These are phyloP conservation scores for Breviolum minutum DNA, from an alignment of 73 alveolate genomes.

Conservation along the genomic window DNA sequence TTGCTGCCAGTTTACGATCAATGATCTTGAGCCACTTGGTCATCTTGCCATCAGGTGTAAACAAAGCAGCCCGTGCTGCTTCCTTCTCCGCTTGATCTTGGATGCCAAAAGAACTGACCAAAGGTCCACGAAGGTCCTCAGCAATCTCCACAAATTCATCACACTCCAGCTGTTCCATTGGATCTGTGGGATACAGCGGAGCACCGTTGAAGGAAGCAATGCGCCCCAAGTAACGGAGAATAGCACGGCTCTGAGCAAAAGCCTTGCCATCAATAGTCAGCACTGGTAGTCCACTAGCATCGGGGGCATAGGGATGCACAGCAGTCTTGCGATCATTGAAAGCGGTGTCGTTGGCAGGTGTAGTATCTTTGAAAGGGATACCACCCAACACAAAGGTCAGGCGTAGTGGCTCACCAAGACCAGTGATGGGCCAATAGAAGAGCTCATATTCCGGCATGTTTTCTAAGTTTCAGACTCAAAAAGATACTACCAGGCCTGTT, in stretches of 20 bases:
- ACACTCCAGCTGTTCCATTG: conserved; percentile 75
- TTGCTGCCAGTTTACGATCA: conserved; percentile 35
- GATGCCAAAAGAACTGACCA: conserved; percentile 10
- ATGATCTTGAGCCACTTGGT: conserved; percentile 60
- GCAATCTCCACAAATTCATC: conserved; percentile 60
- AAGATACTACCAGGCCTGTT: background rate
- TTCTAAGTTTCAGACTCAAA: background rate
- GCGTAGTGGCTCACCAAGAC: conserved; percentile 77
- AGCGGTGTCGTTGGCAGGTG: conserved; percentile 30
- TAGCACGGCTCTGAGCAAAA: conserved; percentile 83
- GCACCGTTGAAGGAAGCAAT: conserved; percentile 23
- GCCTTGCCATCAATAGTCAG: conserved; percentile 81
- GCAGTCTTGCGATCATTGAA: conserved; percentile 69
- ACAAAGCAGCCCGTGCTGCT: conserved; percentile 58
- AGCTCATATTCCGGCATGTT: conserved; percentile 88
- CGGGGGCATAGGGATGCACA: conserved; percentile 57
- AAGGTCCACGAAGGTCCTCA: conserved; percentile 51
- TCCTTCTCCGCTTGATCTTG: conserved; percentile 62
- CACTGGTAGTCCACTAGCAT: conserved; percentile 57
- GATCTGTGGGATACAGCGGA: conserved; percentile 52
- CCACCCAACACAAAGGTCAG: conserved; percentile 50
- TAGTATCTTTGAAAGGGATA: conserved; percentile 79
- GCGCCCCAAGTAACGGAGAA: conserved; percentile 83
- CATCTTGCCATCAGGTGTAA: conserved; percentile 30
- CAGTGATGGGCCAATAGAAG: conserved; percentile 82